Base-by-base conservation (phyloP, 352 stramenopile genomes). In the Phytophthora sp. region DNA sequence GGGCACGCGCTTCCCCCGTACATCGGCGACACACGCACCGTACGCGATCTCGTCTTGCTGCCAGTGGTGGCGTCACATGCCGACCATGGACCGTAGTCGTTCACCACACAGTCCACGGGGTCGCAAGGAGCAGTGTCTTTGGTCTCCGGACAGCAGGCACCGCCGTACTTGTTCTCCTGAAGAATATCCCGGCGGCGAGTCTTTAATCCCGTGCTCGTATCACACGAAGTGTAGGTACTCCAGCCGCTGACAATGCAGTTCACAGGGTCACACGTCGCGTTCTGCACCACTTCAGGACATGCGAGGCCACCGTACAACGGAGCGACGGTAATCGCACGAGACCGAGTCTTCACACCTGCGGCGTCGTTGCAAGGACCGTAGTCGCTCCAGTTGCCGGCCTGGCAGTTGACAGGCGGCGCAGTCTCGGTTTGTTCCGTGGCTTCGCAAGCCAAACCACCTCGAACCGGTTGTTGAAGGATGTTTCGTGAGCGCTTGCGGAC, bases 241-340 rank as follows among this genome's bases (percentile, higher is more conserved):
- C 70, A 92, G 27, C 68, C 71, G 29, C 71, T 84, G 16, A 88
- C 58, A 0, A 65, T 63, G 42, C 81, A 92, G 62, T 88, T 69
- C n/a, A 92, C 65, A 0, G 77, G 67, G 23, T 89, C 81, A 41
- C 83, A 91, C 27, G 63, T 72, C 0, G 77, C 60, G 0, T 57
- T 49, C 26, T 87, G 74, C 0, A 57, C 56, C 2, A 85, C 60
- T 0, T 63, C 58, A 0, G 65, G 55, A 41, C 83, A 90, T 9
- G 69, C 55, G 6, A 84, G 55, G 1, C 83, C 83, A 7, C 75
- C 71, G 53, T 89, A 84, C 27, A 73, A 36, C n/a, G 83, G 71
- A 1, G 72, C 35, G 12, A 73, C 46, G 3, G 69, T 69, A 1
- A 88, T 54, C 12, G 55, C 67, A 0, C 81, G 81, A 20, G 71